Evolutionary conservation across 805 yeast species (phyloP).

Genomic region (Zygosaccharomyces bailii): DNA sequence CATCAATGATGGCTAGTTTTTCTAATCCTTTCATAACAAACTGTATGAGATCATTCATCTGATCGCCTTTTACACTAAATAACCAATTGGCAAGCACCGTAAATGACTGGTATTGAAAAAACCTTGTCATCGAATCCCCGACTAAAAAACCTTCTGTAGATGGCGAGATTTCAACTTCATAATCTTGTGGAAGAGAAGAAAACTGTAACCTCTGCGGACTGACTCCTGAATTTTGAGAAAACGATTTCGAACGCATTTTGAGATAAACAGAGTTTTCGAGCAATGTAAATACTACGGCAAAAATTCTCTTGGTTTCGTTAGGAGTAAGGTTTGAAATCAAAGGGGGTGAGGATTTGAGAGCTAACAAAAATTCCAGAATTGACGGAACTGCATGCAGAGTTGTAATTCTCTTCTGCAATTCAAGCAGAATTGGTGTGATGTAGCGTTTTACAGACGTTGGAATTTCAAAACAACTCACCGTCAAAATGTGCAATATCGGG

Average conservation of each 20-base stretch:
- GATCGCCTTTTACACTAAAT: constrained; percentile 54
- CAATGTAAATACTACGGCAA: constrained; percentile 78
- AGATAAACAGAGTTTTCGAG: constrained; percentile 66
- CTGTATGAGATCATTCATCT: constrained; percentile 57
- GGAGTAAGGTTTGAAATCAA: constrained; percentile 67
- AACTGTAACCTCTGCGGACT: neutral
- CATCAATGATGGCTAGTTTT: constrained; percentile 38
- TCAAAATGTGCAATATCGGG: constrained; percentile 72
- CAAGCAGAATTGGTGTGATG: constrained; percentile 64
- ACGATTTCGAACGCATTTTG: constrained; percentile 16
- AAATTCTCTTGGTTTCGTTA: constrained; percentile 75
- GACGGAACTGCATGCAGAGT: constrained; percentile 66
- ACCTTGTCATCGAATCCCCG: constrained; percentile 53
- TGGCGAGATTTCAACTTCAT: constrained; percentile 50
- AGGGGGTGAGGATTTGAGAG: constrained; percentile 62
- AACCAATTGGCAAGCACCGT: constrained; percentile 71
- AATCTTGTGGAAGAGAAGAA: constrained; percentile 38
- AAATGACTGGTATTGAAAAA: constrained; percentile 61
- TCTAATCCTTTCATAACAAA: constrained; percentile 59
- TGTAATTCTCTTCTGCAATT: constrained; percentile 70
- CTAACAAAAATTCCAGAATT: constrained; percentile 67
- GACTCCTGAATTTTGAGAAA: neutral
- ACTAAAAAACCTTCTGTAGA: constrained; percentile 48
- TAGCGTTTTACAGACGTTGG: constrained; percentile 70
- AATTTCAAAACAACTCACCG: constrained; percentile 75